These are phyloP conservation scores for Bretschneidera sinensis DNA, from an alignment of 345 rosid genomes.

Conservation along the genomic window DNA sequence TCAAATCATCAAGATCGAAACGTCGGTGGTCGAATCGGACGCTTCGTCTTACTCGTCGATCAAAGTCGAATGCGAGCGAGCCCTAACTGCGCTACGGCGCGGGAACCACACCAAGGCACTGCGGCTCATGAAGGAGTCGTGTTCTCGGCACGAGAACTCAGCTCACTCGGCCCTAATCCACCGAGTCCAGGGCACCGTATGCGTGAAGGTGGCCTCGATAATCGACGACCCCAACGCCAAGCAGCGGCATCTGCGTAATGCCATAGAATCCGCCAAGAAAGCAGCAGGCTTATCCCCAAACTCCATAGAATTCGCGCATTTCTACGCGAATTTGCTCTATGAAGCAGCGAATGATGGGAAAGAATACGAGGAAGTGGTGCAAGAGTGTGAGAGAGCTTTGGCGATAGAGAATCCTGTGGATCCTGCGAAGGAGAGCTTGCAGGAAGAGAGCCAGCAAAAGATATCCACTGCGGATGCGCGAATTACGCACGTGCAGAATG, in stretches of 20 bases:
- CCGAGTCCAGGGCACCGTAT: slow-evolving; percentile 86
- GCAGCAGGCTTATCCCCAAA: slow-evolving; percentile 71
- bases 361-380: slow-evolving; percentile 79
- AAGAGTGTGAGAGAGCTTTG: slow-evolving; percentile 82
- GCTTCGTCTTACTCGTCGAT: slow-evolving; percentile 34
- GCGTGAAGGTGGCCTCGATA: slow-evolving; percentile 64
- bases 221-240: slow-evolving; percentile 71
- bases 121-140: slow-evolving; percentile 77
- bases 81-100: slow-evolving; percentile 66
- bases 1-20: slow-evolving; percentile 25
- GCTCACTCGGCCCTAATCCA: slow-evolving; percentile 47
- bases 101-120: slow-evolving; percentile 88
- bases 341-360: slow-evolving; percentile 77
- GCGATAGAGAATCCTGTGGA: slow-evolving; percentile 68
- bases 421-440: slow-evolving; percentile 88
- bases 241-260: slow-evolving; percentile 60
- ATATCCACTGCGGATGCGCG: slow-evolving; percentile 60
- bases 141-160: slow-evolving; percentile 48
- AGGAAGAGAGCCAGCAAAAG: slow-evolving; percentile 84
- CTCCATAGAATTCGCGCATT: slow-evolving; percentile 80
- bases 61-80: slow-evolving; percentile 83
- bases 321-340: slow-evolving; percentile 76
- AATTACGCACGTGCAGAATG: slow-evolving; percentile 69
- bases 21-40: slow-evolving; percentile 21
- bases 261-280: slow-evolving; percentile 64